Percentiles rank a stretch among this genome's conserved stretches.
phyloP scores from a whole-genome alignment of 164 flowering plant species.

The Stephania japonica region DNA sequence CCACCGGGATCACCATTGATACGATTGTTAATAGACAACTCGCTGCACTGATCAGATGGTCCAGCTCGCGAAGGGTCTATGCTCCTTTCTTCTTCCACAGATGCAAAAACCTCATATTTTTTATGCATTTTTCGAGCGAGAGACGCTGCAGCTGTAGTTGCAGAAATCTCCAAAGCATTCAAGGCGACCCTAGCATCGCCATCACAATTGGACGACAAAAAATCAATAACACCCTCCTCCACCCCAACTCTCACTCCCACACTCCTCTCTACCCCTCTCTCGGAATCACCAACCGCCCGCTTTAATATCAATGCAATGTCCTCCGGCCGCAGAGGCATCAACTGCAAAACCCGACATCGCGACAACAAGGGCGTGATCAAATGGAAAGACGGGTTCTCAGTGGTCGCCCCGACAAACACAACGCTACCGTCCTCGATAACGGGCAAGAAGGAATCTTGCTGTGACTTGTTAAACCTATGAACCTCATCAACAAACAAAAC shows the following conservation, averaged over 20 bases:
- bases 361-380: conserved; percentile 75
- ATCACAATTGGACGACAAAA: conserved; percentile 53
- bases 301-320: conserved; percentile 35
- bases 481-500: conserved; percentile 85
- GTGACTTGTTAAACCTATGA: conserved; percentile 82
- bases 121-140: too few relatives aligned
- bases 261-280: conserved; percentile 43
- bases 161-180: conserved; percentile 71
- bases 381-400: conserved; percentile 92
- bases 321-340: conserved; percentile 44
- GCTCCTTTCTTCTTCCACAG: too few relatives aligned
- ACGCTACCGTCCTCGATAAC: conserved; percentile 80
- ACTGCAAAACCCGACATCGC: conserved; percentile 60
- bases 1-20: too few relatives aligned
- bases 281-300: conserved; percentile 40
- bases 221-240: conserved; percentile 39
- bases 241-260: conserved; percentile 27
- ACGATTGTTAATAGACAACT: too few relatives aligned
- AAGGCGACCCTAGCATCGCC: conserved; percentile 91
- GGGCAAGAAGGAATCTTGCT: conserved; percentile 81
- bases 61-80: too few relatives aligned
- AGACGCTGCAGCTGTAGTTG: conserved; percentile 44
- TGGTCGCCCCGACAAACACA: conserved; percentile 81
- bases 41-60: too few relatives aligned
- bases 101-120: too few relatives aligned